Conservation (phyloP, 352 stramenopile species). For the Phytophthora palmivora region DNA sequence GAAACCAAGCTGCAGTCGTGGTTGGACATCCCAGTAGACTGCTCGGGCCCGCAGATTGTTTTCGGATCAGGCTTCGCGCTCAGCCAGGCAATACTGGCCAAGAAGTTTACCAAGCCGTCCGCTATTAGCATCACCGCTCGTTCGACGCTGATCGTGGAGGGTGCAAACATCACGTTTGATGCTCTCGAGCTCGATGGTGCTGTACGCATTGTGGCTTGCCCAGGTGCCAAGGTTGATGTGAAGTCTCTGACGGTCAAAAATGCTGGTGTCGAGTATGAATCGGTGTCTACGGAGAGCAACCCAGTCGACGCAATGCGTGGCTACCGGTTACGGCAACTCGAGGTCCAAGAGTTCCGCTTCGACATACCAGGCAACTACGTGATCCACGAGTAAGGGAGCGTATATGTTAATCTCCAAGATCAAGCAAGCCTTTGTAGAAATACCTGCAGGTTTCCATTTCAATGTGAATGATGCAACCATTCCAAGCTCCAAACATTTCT, state of each 20-base stretch:
- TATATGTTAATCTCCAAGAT: neutral
- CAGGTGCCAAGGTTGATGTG: constrained; percentile 55
- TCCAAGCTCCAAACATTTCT: neutral
- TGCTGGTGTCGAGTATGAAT: constrained; percentile 53
- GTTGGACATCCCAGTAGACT: constrained; percentile 60
- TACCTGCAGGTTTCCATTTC: constrained; percentile 10
- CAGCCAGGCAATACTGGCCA: constrained; percentile 35
- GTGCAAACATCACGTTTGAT: constrained; percentile 49
- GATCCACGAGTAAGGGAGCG: constrained; percentile 42
- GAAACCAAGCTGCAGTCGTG: constrained; percentile 37
- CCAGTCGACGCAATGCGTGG: constrained; percentile 66
- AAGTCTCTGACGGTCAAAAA: constrained; percentile 53
- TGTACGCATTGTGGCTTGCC: constrained; percentile 50
- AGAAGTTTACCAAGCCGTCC: constrained; percentile 41
- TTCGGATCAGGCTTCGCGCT: constrained; percentile 49
- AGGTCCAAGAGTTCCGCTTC: constrained; percentile 55
- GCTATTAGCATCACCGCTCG: constrained; percentile 46
- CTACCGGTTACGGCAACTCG: constrained; percentile 49
- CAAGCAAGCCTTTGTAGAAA: constrained; percentile 12
- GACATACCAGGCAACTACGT: constrained; percentile 54
- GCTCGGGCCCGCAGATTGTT: constrained; percentile 53
- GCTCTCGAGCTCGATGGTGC: constrained; percentile 57
- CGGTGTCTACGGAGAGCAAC: constrained; percentile 20
- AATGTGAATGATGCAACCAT: constrained; percentile 8
- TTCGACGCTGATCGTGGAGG: constrained; percentile 66